phyloP scores from a whole-genome alignment of 495 filamentous ascomycete species.

The Aspergillus affinis region DNA sequence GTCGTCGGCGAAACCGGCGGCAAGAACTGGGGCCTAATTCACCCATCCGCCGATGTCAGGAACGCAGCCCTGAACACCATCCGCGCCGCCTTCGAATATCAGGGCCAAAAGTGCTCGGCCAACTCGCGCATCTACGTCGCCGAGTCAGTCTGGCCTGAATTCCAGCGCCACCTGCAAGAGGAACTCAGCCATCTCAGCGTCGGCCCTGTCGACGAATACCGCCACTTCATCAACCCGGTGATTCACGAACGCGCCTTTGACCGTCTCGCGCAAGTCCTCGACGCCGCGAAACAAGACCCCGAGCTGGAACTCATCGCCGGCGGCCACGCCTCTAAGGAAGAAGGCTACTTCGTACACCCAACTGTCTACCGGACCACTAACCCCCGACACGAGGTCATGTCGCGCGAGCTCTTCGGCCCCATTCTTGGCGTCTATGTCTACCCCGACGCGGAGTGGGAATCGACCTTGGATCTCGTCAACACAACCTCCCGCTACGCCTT shows the following conservation, averaged over 20 bases:
- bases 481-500: conserved; percentile 65
- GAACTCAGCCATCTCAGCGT: conserved; percentile 33
- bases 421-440: conserved; percentile 69
- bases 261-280: conserved; percentile 61
- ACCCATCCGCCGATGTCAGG: conserved; percentile 66
- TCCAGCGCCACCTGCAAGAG: conserved; percentile 51
- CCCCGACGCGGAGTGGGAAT: conserved; percentile 57
- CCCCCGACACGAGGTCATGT: conserved; percentile 63
- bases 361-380: conserved; percentile 65
- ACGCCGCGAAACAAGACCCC: conserved; percentile 60
- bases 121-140: conserved; percentile 75
- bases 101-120: conserved; percentile 85
- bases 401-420: conserved; percentile 75
- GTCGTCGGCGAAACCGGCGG: conserved; percentile 85
- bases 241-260: conserved; percentile 71
- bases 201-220: conserved; percentile 57
- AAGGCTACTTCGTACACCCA: conserved; percentile 69
- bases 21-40: conserved; percentile 85
- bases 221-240: conserved; percentile 72
- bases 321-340: conserved; percentile 63
- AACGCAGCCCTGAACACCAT: conserved; percentile 78
- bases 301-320: conserved; percentile 64
- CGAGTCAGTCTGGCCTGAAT: conserved; percentile 61
- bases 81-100: conserved; percentile 82
- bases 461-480: conserved; percentile 56